Conservation (phyloP, 495 filamentous ascomycete genomes). For the Penicillium maclennaniae region DNA sequence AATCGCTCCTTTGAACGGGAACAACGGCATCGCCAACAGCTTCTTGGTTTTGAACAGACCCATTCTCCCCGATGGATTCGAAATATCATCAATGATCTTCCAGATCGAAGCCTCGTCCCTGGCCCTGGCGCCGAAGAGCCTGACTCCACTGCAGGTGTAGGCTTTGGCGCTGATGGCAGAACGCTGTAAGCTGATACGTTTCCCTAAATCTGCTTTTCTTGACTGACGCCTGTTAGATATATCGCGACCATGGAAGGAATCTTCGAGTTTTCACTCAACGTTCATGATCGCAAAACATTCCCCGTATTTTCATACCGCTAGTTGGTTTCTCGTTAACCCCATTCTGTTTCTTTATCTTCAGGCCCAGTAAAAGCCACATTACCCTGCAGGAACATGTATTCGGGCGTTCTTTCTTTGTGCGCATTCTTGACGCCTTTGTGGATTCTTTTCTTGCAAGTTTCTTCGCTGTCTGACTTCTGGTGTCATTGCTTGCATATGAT, state of each 20-base stretch:
- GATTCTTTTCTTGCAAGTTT: not conserved
- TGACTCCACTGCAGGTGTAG: slow-evolving; percentile 59
- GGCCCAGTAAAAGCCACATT: not conserved
- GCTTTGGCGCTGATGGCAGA: slow-evolving; percentile 67
- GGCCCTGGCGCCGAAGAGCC: slow-evolving; percentile 36
- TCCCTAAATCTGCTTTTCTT: not conserved
- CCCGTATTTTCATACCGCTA: slow-evolving; percentile 58
- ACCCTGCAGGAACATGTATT: not conserved
- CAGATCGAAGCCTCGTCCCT: slow-evolving; percentile 33
- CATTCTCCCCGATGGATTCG: slow-evolving; percentile 44
- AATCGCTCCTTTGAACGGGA: slow-evolving; percentile 32
- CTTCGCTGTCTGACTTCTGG: not conserved
- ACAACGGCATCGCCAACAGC: slow-evolving; percentile 31
- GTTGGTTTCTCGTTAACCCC: slow-evolving; percentile 10
- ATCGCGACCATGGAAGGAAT: slow-evolving; percentile 72
- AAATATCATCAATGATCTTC: slow-evolving; percentile 40
- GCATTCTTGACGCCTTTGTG: not conserved
- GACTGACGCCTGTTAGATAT: slow-evolving; percentile 48
- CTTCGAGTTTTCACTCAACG: slow-evolving; percentile 67
- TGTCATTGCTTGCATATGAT: slow-evolving; percentile 14
- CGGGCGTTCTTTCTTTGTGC: not conserved
- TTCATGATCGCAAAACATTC: slow-evolving; percentile 60
- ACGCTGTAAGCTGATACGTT: slow-evolving; percentile 55
- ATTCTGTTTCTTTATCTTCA: not conserved
- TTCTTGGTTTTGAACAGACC: slow-evolving; percentile 33